phyloP scores from a whole-genome alignment of 2,329 filamentous ascomycete species.

The Phaeosphaeria sp. region DNA sequence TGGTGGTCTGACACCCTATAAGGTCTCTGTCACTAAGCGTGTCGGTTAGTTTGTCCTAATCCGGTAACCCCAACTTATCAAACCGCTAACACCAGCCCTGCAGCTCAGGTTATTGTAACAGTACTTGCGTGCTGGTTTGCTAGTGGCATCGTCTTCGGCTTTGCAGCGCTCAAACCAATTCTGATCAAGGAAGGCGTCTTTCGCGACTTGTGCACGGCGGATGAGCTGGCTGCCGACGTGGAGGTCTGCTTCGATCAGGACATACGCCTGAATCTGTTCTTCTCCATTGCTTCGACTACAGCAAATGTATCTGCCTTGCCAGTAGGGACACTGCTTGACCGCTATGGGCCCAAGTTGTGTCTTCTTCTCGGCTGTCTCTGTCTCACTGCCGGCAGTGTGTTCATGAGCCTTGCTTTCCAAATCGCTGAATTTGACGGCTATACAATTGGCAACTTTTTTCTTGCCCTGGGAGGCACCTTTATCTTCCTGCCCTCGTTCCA shows the following conservation, averaged over 20 bases:
- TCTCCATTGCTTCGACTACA: constrained; percentile 47
- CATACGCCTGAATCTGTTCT: constrained; percentile 48
- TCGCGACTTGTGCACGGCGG: constrained; percentile 42
- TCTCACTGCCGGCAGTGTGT: constrained; percentile 42
- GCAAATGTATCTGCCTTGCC: constrained; percentile 48
- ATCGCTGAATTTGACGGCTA: constrained; percentile 55
- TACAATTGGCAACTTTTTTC: constrained; percentile 74
- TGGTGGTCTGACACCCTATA: constrained; percentile 57
- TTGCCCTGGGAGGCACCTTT: constrained; percentile 81
- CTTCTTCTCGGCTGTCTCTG: constrained; percentile 40
- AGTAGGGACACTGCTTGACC: constrained; percentile 46
- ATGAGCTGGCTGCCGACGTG: constrained; percentile 42
- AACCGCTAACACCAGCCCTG: constrained; percentile 13
- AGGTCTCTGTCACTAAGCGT: constrained; percentile 51
- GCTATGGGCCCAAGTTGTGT: constrained; percentile 45
- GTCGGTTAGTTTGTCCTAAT: constrained; percentile 35
- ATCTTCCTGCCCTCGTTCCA: constrained; percentile 86
- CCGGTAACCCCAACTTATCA: constrained; percentile 8
- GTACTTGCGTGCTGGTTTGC: constrained; percentile 50
- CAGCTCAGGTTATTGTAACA: constrained; percentile 44
- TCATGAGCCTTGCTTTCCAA: constrained; percentile 48
- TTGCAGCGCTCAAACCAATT: constrained; percentile 50
- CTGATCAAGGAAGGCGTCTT: constrained; percentile 49
- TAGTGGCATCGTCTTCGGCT: constrained; percentile 51
- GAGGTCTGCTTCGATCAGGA: constrained; percentile 50